phyloP scores from a whole-genome alignment of 495 filamentous ascomycete genomes.

The Talaromyces adpressus region DNA sequence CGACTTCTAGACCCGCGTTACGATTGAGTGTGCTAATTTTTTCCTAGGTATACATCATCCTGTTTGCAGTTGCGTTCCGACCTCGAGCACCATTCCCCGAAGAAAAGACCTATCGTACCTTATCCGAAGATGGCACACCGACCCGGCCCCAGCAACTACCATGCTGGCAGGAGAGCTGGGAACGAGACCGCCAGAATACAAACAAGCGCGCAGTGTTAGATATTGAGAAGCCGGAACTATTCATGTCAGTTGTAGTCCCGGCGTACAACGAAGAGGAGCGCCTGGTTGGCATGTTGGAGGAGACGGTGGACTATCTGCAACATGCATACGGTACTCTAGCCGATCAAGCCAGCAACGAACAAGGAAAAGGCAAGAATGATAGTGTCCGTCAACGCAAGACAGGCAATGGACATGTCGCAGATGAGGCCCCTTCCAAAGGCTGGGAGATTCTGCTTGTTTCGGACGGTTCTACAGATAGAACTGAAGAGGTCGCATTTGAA shows the following conservation, averaged over 20 bases:
- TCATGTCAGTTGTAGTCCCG: conserved; percentile 85
- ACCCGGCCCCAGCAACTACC: conserved; percentile 58
- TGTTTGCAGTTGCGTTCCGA: conserved; percentile 70
- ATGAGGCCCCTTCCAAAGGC: conserved; percentile 32
- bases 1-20: too few species aligned
- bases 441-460: conserved; percentile 97
- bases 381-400: conserved; percentile 2
- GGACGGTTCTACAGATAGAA: conserved; percentile 85
- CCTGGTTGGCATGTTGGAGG: conserved; percentile 75
- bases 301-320: conserved; percentile 83
- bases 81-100: conserved; percentile 68
- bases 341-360: conserved; percentile 10
- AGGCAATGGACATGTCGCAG: neutral
- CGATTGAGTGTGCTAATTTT: neutral
- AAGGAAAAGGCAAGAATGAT: conserved; percentile 3
- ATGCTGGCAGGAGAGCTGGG: conserved; percentile 73
- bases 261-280: conserved; percentile 92
- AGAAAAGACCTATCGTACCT: conserved; percentile 81
- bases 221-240: conserved; percentile 48
- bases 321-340: conserved; percentile 55
- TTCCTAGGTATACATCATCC: conserved; percentile 57
- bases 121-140: conserved; percentile 54
- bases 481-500: conserved; percentile 67
- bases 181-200: conserved; percentile 39
- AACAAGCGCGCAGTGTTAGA: conserved; percentile 29